Conservation (phyloP, 495 filamentous ascomycete genomes). For the Xanthoparmelia taractica region DNA sequence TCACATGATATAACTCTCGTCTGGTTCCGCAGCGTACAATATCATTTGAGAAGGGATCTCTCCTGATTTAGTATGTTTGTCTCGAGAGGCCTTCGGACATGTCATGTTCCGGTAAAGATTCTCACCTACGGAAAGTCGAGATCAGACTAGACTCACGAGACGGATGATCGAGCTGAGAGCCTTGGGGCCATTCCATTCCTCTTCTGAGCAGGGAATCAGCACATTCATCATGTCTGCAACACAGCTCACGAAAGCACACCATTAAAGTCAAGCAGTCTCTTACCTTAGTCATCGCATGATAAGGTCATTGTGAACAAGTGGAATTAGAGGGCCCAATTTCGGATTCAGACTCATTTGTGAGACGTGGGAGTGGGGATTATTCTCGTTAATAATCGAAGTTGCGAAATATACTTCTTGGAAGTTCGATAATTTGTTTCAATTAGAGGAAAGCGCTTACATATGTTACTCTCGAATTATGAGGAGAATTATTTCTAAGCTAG, state of each 20-base stretch:
- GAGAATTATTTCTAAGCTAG: too few species aligned
- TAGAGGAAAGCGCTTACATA: too few species aligned
- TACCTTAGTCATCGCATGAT: neutral
- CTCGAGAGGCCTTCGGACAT: neutral
- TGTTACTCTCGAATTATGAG: too few species aligned
- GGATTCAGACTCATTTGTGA: neutral
- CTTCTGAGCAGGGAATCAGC: neutral
- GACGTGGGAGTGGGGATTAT: neutral
- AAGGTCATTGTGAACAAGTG: neutral
- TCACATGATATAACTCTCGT: too few species aligned
- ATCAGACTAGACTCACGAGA: neutral
- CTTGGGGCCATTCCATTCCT: neutral
- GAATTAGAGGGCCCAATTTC: neutral
- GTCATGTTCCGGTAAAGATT: neutral
- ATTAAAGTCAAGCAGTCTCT: neutral
- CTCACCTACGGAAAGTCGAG: neutral
- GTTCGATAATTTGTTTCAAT: too few species aligned
- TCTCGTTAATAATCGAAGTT: neutral
- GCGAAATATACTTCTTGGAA: neutral
- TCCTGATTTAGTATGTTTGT: too few species aligned
- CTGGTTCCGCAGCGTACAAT: too few species aligned
- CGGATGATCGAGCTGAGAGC: neutral
- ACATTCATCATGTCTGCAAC: neutral
- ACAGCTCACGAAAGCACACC: neutral
- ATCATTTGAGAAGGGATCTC: too few species aligned